phyloP scores from a whole-genome alignment of 306 rosid genomes.

The Arachis hypogaea region DNA sequence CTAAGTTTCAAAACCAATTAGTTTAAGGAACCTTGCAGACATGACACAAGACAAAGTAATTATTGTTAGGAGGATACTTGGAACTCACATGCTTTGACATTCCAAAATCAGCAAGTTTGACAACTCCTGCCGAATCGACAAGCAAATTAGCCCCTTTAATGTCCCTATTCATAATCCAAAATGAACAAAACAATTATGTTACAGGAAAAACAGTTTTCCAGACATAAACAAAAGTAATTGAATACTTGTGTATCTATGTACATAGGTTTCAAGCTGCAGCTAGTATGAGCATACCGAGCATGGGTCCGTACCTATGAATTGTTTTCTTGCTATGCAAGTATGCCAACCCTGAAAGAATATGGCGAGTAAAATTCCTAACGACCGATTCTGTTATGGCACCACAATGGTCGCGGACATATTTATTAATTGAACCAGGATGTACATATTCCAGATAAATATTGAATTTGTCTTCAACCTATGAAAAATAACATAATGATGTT shows the following conservation, averaged over 20 bases:
- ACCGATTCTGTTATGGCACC: slow-evolving; percentile 93
- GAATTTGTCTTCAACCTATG: slow-evolving; percentile 73
- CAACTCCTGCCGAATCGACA: slow-evolving; percentile 82
- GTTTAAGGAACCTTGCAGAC: not conserved
- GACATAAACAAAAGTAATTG: slow-evolving; percentile 2
- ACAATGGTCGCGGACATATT: slow-evolving; percentile 80
- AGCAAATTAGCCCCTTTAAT: slow-evolving; percentile 94
- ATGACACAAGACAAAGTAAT: slow-evolving; percentile 8
- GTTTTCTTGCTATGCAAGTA: slow-evolving; percentile 90
- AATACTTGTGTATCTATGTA: not conserved
- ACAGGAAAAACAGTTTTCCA: slow-evolving; percentile 17
- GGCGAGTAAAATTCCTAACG: slow-evolving; percentile 84
- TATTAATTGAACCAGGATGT: slow-evolving; percentile 89
- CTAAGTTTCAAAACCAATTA: not conserved
- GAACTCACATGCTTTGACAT: slow-evolving; percentile 90
- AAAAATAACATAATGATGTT: slow-evolving; percentile 25
- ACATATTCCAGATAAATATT: slow-evolving; percentile 86
- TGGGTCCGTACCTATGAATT: slow-evolving; percentile 66
- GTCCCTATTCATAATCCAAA: slow-evolving; percentile 59
- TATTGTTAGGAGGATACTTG: not conserved
- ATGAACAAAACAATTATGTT: slow-evolving; percentile 6
- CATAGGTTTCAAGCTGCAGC: slow-evolving; percentile 24
- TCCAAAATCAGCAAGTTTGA: slow-evolving; percentile 95
- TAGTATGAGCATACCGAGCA: slow-evolving; percentile 22
- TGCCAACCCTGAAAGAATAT: slow-evolving; percentile 85